Percentiles rank a stretch among this genome's conserved stretches.
Evolutionary conservation across 805 yeast genomes (phyloP).

Genomic region (Yarrowia bubula): DNA sequence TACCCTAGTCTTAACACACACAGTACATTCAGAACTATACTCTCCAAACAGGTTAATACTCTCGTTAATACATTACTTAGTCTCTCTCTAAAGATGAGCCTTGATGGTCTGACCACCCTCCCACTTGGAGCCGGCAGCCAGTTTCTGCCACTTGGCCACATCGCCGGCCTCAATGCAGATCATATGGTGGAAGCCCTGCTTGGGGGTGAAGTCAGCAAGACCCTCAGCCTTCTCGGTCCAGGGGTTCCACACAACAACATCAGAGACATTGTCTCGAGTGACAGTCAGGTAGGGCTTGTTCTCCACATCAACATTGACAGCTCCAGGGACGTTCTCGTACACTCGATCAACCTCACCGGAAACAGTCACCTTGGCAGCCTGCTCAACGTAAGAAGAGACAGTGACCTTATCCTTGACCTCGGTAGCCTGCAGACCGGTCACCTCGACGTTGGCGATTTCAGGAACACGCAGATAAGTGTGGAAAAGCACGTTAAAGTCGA

Average conservation of each 20-base stretch:
- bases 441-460: slow-evolving; percentile 74
- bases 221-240: slow-evolving; percentile 82
- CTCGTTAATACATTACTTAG: background rate
- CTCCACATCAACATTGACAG: slow-evolving; percentile 63
- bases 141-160: slow-evolving; percentile 63
- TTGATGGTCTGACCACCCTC: slow-evolving; percentile 58
- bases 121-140: slow-evolving; percentile 77
- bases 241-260: slow-evolving; percentile 95
- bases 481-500: slow-evolving; percentile 92
- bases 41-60: too few species aligned
- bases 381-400: slow-evolving; percentile 45
- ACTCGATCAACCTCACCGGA: slow-evolving; percentile 76
- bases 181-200: slow-evolving; percentile 79
- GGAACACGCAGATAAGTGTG: slow-evolving; percentile 78
- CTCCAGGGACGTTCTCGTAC: slow-evolving; percentile 55
- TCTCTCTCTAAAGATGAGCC: slow-evolving; percentile 29
- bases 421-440: slow-evolving; percentile 74
- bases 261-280: slow-evolving; percentile 59
- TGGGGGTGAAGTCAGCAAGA: slow-evolving; percentile 88
- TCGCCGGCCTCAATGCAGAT: slow-evolving; percentile 93
- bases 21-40: too few species aligned
- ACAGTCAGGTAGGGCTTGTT: slow-evolving; percentile 72
- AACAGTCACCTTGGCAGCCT: slow-evolving; percentile 33
- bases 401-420: slow-evolving; percentile 74
- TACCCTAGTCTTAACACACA: too few species aligned